These are phyloP conservation scores for Septoria petroselini DNA, from an alignment of 2,329 filamentous ascomycete genomes.

Conservation along the genomic window DNA sequence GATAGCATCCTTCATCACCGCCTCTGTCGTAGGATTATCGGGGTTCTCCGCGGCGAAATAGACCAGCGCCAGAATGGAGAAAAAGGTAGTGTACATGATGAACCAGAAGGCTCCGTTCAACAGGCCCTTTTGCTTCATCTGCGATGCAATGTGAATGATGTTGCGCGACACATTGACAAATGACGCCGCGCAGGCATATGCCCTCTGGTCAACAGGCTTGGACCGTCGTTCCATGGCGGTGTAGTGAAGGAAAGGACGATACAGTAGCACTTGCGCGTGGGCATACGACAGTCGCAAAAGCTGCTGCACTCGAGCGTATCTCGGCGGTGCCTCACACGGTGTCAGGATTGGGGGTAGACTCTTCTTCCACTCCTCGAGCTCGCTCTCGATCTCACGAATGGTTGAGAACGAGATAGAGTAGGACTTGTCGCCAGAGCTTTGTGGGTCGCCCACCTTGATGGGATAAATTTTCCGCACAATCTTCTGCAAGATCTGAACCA, in stretches of 20 bases:
- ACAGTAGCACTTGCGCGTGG: constrained; percentile 78
- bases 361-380: constrained; percentile 62
- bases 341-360: constrained; percentile 71
- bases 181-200: constrained; percentile 70
- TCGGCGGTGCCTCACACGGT: constrained; percentile 78
- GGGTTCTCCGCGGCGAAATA: constrained; percentile 81
- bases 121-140: constrained; percentile 71
- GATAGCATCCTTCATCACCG: constrained; percentile 79
- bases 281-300: constrained; percentile 75
- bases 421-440: constrained; percentile 48
- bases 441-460: constrained; percentile 49
- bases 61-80: constrained; percentile 72
- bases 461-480: constrained; percentile 64
- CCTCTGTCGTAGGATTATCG: constrained; percentile 68
- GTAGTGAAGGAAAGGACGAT: constrained; percentile 80
- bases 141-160: constrained; percentile 74
- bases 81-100: constrained; percentile 79
- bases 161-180: constrained; percentile 66
- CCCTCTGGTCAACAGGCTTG: constrained; percentile 65
- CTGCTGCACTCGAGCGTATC: constrained; percentile 61
- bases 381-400: constrained; percentile 62
- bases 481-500: constrained; percentile 58
- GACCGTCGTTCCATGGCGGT: constrained; percentile 59
- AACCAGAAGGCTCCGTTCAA: constrained; percentile 86
- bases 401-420: constrained; percentile 63